Percentiles rank a stretch among this genome's conserved stretches.
Evolutionary conservation across 2,329 filamentous ascomycete species (phyloP).

Genomic region (Cylindrodendrum hubeiense): DNA sequence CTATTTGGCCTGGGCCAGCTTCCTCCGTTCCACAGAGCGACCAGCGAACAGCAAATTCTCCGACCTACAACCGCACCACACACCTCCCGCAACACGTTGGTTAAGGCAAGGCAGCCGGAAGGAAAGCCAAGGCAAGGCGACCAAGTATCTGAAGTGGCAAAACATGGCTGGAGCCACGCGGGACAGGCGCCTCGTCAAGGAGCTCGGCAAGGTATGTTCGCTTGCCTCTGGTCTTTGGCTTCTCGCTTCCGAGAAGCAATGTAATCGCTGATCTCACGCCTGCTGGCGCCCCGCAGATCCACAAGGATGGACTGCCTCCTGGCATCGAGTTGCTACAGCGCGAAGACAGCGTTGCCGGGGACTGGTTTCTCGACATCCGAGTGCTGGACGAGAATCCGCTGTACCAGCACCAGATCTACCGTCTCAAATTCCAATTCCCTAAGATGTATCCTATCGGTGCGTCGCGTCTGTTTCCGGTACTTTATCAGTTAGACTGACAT

Average conservation of each 20-base stretch:
- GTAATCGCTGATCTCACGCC: slow-evolving; percentile 33
- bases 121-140: slow-evolving; percentile 1
- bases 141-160: slow-evolving; percentile 9
- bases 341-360: slow-evolving; percentile 77
- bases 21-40: neutral
- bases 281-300: slow-evolving; percentile 57
- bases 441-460: slow-evolving; percentile 90
- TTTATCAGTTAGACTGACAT: slow-evolving; percentile 16
- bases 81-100: neutral
- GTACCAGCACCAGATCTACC: slow-evolving; percentile 83
- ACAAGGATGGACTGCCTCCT: slow-evolving; percentile 67
- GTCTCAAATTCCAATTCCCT: slow-evolving; percentile 89
- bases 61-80: slow-evolving; percentile 16
- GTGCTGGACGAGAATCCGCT: slow-evolving; percentile 93
- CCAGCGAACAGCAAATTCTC: neutral
- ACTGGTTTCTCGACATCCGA: slow-evolving; percentile 93
- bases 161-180: slow-evolving; percentile 61
- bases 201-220: slow-evolving; percentile 65
- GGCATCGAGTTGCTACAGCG: slow-evolving; percentile 84
- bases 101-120: neutral
- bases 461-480: slow-evolving; percentile 26
- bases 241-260: neutral
- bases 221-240: neutral
- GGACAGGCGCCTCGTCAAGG: slow-evolving; percentile 70
- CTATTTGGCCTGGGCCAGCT: neutral